Evolutionary conservation across 257 asterid genomes (phyloP), one percentile per base, ranked within the genome.

Genomic region (Capsicum chinense): DNA sequence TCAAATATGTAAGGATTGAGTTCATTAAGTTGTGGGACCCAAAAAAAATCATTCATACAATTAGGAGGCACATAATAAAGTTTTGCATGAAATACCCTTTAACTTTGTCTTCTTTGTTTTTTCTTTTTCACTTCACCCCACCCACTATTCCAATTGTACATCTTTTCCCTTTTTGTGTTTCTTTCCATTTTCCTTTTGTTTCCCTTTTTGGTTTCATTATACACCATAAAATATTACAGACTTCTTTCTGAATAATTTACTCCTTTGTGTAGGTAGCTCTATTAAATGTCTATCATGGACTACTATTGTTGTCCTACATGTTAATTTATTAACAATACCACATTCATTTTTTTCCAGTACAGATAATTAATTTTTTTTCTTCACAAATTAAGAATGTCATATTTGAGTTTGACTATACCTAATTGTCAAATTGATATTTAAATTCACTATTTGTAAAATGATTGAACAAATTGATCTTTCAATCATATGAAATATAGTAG

Each of bases 181-280:
- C 6, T 44, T 44, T 5, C 48, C 48, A 4, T 44, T 44, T 44
- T 44, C 48, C 15, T 54, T 54, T 54, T 54, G 5, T 54, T 63
- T 21, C 7, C 42, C 0, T 3, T 63, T 63, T 19, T 9, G 39
- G 3, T 5, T 26, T 8, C 59, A 44, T 17, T 17, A 5, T 26
- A 16, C 3, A 2, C 44, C 58, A 9, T 39, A n/a, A 48, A 10
- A 44, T 70, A 70, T 19, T 73, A n/a, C 39, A 13, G 9, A 73
- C n/a, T 73, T 70, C 14, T 17, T 17, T 71, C 10, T 47, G 79
- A 21, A 71, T 66, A 14, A 67, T 73, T 48, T 47, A 73, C 39
- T 48, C 80, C 9, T 73, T 47, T 19, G 60, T 73, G 42, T 52
- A n/a, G 80, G 80, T 48, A 48, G 80, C 5, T 48, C 35, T 73